Base-by-base conservation (phyloP, 2,329 filamentous ascomycete genomes). In the Microcera coccophila region DNA sequence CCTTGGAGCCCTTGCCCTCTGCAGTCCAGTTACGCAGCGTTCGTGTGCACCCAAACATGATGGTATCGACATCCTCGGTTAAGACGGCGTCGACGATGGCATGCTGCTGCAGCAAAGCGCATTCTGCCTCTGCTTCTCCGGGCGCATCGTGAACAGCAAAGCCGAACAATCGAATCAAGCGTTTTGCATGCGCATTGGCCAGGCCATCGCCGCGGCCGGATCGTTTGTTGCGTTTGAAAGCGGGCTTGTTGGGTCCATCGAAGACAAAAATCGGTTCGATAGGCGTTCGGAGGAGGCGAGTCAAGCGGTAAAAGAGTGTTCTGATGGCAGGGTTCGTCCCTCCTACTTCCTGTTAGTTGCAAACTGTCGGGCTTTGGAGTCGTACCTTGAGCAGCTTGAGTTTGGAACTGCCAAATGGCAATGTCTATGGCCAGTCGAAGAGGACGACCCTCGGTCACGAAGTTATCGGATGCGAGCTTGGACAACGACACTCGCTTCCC, bases 341-440 rank as follows among this genome's bases (percentile, higher is more conserved):
- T 36, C 91, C 84, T 81, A 36, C 4, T 17, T 12, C 4, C 12
- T 26, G 38, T 54, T 37, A 54, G 52, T 14, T 15, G 9, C 12
- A 18, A 18, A 35, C 12, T 10, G 5, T 12, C 20, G 22, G 11
- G 29, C 21, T 42, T 8, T 8, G 18, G 16, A 35, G 15, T 44
- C 56, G 22, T 58, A 78, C 81, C 89, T 70, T 82, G 82, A 15
- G 87, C 87, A 12, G 88, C 84, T 61, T 95, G 90, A 11, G 84
- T 84, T 60, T 98, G 93, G 60, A 95, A 97, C 34, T 95, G 85
- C 93, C 93, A 98, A 61, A 98, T 97, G 3, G 90, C 89, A 54
- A 95, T 86, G 62, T 98, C 93, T 51, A 98, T 86, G 29, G 93
- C 93, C 36, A 98, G 75, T 31, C 90, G 84, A 31, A 97, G 72